Base-by-base conservation (phyloP, 2,329 filamentous ascomycete species). In the Diaporthe amygdali region DNA sequence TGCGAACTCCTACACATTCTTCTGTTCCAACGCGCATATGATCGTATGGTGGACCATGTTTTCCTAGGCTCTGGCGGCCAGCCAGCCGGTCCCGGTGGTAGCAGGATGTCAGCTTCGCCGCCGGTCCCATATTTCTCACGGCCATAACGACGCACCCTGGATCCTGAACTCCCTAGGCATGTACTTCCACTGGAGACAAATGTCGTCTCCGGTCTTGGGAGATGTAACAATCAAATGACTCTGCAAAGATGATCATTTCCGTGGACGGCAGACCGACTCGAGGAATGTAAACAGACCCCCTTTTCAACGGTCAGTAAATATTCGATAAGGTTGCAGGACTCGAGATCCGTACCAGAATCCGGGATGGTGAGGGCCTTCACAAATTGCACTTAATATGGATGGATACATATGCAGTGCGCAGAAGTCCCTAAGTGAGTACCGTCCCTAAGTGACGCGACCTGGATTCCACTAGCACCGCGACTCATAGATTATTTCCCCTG, bases 191-290 rank as follows among this genome's bases (percentile, higher is more conserved):
- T 39, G 39, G 37, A 22, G 55, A 46, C 37, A 61, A 61, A 30
- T 25, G 39, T 44, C 8, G n/a, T 8, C 22, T 41, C 22, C 15
- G 37, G 14, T 37, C 39, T 15, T 46, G 27, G 25, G 55, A 25
- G 37, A 32, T 61, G 55, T 5, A 22, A 7, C 22, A 44, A 9
- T 41, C 9, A 20, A 22, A 61, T 61, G 55, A 61, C 55, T 61
- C 55, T 61, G 39, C 39, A 44, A 20, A 44, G 55, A 61, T 30
- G 55, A 61, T 61, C 55, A 61, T 61, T 61, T 27, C 55, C 55
- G 27, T 46, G 41, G 55, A 44, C 15, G 39, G 55, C 25, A 61
- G 39, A 61, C 55, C 55, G 55, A 44, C n/a, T 30, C 55, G 25
- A 14, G 44, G 14, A 9, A 61, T 12, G 15, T 15, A 46, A n/a